These are phyloP conservation scores for Daldinia caldariorum DNA, from an alignment of 495 filamentous ascomycete species.

Conservation along the genomic window DNA sequence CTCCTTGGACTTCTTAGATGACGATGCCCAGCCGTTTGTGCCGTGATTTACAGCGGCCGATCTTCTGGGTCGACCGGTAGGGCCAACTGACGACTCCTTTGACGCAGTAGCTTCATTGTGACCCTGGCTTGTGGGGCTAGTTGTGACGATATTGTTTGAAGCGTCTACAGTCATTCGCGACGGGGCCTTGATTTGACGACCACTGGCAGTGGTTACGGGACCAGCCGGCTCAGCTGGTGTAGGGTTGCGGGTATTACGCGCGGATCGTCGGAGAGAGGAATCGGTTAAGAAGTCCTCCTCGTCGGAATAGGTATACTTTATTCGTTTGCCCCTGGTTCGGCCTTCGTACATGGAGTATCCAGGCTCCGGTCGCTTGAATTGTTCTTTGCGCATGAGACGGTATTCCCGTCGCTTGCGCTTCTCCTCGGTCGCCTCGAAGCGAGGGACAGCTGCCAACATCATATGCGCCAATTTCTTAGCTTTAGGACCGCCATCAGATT, in stretches of 20 bases:
- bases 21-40: conserved; percentile 61
- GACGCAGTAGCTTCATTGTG: conserved; percentile 47
- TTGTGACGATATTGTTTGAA: conserved; percentile 53
- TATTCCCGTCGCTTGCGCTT: conserved; percentile 95
- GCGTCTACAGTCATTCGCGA: conserved; percentile 83
- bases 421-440: conserved; percentile 97
- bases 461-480: conserved; percentile 78
- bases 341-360: conserved; percentile 96
- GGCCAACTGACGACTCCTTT: conserved; percentile 45
- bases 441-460: conserved; percentile 83
- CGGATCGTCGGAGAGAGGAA: conserved; percentile 72
- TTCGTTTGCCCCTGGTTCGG: conserved; percentile 91
- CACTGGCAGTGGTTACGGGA: conserved; percentile 90
- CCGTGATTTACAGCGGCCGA: conserved; percentile 56
- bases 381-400: conserved; percentile 82
- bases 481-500: conserved; percentile 78
- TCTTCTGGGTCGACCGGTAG: conserved; percentile 50
- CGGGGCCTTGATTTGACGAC: conserved; percentile 81
- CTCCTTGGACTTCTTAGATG: conserved; percentile 70
- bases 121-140: conserved; percentile 50
- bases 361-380: conserved; percentile 86
- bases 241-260: conserved; percentile 74
- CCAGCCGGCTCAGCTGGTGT: conserved; percentile 74
- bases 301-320: conserved; percentile 95
- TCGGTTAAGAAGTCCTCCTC: conserved; percentile 83